Base-by-base conservation (phyloP, 2,329 filamentous ascomycete genomes). In the Hypoxylon sp. region DNA sequence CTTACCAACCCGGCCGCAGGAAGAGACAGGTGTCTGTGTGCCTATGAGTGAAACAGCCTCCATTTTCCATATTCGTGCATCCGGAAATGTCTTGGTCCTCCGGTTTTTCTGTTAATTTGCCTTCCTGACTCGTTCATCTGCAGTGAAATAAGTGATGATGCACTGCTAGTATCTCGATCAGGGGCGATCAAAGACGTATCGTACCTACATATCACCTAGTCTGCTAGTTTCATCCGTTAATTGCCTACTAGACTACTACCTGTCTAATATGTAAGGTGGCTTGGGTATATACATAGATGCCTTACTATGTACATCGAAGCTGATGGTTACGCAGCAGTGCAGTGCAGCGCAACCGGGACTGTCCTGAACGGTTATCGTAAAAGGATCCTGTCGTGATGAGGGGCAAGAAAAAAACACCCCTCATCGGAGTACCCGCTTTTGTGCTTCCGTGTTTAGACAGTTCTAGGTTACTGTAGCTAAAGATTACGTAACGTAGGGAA, bases 381-480 rank as follows among this genome's bases (percentile, higher is more conserved):
- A 44, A 49, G 15, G 36, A 23, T 12, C 12, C 35, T 26, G 34
- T 41, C n/a, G 44, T 44, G 27, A 35, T 49, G 48, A 47, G 37
- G 38, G 44, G 34, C 19, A 20, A 7, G 15, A 25, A 11, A 37
- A 5, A 13, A 4, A 23, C 29, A 7, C 41, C 45, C 50, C 46
- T 57, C 54, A 36, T 57, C 54, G 54, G 54, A 30, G 42, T 43
- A 37, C 34, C 50, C 54, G 50, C 12, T 32, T 37, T 43, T 34
- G 29, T 29, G 32, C 13, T 47, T 38, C 54, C 54, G 54, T 31
- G 19, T 15, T 45, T 17, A 40, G 29, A 32, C 34, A 35, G 26
- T 21, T 21, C 6, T 35, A n/a, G 16, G 27, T 21, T 40, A 26
- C 4, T 7, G 23, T 29, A n/a, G n/a, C 19, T 16, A 15, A 16